Conservation (phyloP, 495 filamentous ascomycete species). For the Aspergillus steynii region DNA sequence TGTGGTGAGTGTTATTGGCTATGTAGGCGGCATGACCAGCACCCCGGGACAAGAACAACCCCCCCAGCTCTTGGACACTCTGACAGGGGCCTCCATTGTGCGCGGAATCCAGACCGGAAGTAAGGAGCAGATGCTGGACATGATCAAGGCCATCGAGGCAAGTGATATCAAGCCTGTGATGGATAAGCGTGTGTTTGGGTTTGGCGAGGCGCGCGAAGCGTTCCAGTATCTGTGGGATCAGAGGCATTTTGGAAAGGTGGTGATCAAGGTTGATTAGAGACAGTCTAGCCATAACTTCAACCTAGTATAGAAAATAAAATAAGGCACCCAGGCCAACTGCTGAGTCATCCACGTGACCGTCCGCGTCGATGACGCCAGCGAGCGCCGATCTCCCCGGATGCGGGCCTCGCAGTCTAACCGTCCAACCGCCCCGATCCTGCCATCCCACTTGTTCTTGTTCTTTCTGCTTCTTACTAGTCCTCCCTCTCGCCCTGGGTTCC, state of each 20-base stretch:
- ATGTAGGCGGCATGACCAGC: neutral
- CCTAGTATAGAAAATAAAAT: neutral
- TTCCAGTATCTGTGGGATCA: slow-evolving; percentile 2
- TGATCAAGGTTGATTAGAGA: slow-evolving; percentile 19
- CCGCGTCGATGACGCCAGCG: slow-evolving; percentile 1
- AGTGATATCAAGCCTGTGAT: slow-evolving; percentile 8
- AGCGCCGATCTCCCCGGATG: slow-evolving; percentile 4
- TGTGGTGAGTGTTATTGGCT: slow-evolving; percentile 5
- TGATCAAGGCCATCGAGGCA: slow-evolving; percentile 6
- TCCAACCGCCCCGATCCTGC: neutral
- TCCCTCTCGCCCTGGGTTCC: neutral
- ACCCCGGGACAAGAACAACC: neutral
- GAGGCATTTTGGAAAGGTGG: slow-evolving; percentile 9
- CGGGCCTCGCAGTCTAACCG: neutral
- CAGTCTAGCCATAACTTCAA: neutral
- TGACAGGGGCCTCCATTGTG: neutral
- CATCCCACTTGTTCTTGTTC: neutral
- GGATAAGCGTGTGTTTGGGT: neutral
- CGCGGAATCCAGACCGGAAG: slow-evolving; percentile 5
- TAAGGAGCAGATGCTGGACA: slow-evolving; percentile 9
- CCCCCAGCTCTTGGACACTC: neutral
- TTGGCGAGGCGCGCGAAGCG: slow-evolving; percentile 2
- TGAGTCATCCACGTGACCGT: neutral
- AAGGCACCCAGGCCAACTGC: neutral
- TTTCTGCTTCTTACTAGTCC: neutral